A percentile compares a stretch with the other conserved stretches of the same genome.
Conservation (phyloP, 192 early-diverging fungal genomes). For the Linnemannia zychae region DNA sequence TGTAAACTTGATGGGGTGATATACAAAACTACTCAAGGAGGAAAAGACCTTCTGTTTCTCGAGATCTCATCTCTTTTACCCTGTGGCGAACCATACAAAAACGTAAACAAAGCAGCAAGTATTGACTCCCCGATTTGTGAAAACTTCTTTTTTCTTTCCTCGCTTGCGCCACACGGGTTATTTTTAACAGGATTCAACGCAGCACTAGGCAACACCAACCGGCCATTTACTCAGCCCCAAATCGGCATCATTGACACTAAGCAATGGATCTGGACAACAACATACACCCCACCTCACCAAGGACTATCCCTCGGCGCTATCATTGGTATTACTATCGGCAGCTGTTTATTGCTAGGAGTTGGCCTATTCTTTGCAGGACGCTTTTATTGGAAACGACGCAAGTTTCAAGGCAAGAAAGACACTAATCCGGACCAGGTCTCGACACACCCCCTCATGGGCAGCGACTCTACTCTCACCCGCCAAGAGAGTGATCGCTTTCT, state of each 20-base stretch:
- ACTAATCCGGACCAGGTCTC: constrained; percentile 5
- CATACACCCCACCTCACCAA: background rate
- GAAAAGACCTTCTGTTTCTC: background rate
- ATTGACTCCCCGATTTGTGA: background rate
- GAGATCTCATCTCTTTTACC: background rate
- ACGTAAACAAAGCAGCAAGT: background rate
- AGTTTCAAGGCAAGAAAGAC: background rate
- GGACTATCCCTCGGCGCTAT: constrained; percentile 8
- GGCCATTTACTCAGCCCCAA: constrained; percentile 34
- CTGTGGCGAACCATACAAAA: too few relatives aligned
- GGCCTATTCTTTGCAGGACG: constrained; percentile 9
- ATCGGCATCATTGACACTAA: constrained; percentile 41
- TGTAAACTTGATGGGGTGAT: background rate
- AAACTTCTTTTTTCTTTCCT: background rate
- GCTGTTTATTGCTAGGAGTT: constrained; percentile 4
- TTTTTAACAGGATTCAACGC: constrained; percentile 9
- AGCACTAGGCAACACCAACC: background rate
- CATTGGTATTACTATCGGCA: constrained; percentile 13
- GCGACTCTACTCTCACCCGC: background rate
- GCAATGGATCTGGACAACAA: constrained; percentile 12
- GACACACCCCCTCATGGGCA: constrained; percentile 10
- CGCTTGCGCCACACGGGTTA: background rate
- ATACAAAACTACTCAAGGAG: background rate
- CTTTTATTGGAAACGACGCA: background rate
- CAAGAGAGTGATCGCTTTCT: background rate